A percentile compares a stretch with the other conserved stretches of the same genome.
Evolutionary conservation across 768 basidiomycete genomes (phyloP).

Genomic region (Crassisporium funariophilum): DNA sequence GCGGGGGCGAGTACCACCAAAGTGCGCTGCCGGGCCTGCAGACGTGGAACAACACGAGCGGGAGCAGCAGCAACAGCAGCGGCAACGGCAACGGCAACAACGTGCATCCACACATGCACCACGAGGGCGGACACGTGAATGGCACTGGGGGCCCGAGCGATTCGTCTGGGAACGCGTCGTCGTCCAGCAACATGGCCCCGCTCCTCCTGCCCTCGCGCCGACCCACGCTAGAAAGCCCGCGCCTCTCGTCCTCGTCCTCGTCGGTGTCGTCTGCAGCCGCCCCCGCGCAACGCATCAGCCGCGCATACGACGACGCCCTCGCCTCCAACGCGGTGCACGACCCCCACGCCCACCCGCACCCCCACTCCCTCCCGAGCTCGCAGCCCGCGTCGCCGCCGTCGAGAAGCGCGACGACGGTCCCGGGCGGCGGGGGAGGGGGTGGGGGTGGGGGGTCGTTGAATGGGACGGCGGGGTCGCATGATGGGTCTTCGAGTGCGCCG

Average conservation of each 20-base stretch:
- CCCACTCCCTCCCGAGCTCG: too few species aligned
- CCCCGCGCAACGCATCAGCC: not conserved
- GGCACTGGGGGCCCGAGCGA: slow-evolving; percentile 3
- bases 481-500: too few species aligned
- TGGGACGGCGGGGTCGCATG: too few species aligned
- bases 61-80: slow-evolving; percentile 14
- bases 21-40: slow-evolving; percentile 50
- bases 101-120: not conserved
- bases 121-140: not conserved
- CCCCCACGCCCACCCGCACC: too few species aligned
- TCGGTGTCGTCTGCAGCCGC: slow-evolving; percentile 15
- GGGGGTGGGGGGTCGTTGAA: too few species aligned
- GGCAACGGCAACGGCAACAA: slow-evolving; percentile 6
- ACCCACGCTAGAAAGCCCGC: slow-evolving; percentile 2
- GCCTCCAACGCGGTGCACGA: too few species aligned
- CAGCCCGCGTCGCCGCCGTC: too few species aligned
- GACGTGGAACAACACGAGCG: slow-evolving; percentile 39
- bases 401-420: too few species aligned
- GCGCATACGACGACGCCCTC: too few species aligned
- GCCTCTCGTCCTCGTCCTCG: slow-evolving; percentile 6
- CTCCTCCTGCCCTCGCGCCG: slow-evolving; percentile 3
- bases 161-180: not conserved
- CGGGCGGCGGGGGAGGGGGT: too few species aligned
- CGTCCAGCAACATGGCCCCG: slow-evolving; percentile 1
- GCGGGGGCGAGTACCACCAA: slow-evolving; percentile 5